phyloP scores from a whole-genome alignment of 192 early-diverging fungal genomes.

The Ramicandelaber brevisporus region DNA sequence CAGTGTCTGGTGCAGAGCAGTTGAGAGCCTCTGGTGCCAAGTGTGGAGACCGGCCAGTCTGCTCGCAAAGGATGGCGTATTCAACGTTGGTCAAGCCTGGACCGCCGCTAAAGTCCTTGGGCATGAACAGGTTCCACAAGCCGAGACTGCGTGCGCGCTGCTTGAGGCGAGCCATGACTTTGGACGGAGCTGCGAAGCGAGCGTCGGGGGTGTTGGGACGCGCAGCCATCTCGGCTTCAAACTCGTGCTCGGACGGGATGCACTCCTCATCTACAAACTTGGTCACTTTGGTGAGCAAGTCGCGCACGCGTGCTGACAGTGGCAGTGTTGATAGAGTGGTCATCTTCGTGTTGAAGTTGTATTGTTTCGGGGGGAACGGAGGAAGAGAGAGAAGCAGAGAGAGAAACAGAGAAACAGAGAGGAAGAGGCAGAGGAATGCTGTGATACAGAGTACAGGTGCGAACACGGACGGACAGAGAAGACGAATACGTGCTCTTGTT shows the following conservation, averaged over 20 bases:
- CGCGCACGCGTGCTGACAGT: conserved; percentile 13
- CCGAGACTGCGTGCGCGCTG: conserved; percentile 57
- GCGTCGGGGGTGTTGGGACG: too few species aligned
- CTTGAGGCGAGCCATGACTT: conserved; percentile 75
- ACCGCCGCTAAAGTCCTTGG: conserved; percentile 51
- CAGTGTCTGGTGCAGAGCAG: conserved; percentile 87
- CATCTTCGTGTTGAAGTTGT: too few species aligned
- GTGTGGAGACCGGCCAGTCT: conserved; percentile 52
- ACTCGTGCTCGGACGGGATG: conserved; percentile 72
- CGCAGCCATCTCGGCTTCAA: conserved; percentile 39
- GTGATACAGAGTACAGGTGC: too few species aligned
- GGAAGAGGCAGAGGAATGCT: too few species aligned
- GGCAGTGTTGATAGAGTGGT: conserved; percentile 9
- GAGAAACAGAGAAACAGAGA: too few species aligned
- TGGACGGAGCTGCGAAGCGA: too few species aligned
- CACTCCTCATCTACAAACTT: conserved; percentile 54
- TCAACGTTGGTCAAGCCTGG: conserved; percentile 84
- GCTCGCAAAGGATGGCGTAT: conserved; percentile 76
- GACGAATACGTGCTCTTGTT: too few species aligned
- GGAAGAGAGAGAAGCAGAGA: too few species aligned
- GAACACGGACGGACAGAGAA: too few species aligned
- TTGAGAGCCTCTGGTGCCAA: conserved; percentile 86
- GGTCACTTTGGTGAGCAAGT: conserved; percentile 9
- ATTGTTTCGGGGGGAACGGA: too few species aligned
- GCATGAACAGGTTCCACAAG: conserved; percentile 90